Evolutionary conservation across 345 rosid genomes (phyloP).

Genomic region (Geranium rotundifolium): DNA sequence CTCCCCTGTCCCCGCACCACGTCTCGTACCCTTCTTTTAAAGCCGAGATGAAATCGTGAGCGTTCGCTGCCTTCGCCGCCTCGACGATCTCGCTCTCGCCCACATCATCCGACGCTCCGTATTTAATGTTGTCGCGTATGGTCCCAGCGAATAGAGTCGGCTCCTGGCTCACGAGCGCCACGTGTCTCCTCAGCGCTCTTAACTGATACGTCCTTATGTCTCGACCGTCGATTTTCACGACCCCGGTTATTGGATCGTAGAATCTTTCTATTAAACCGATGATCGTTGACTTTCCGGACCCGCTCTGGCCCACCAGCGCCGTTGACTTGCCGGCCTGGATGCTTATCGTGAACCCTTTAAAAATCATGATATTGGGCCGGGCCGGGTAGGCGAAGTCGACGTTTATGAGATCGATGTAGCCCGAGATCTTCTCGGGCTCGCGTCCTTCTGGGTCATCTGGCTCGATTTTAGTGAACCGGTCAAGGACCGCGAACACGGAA

Average conservation of each 20-base stretch:
- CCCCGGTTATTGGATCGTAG: constrained; percentile 49
- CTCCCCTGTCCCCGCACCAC: constrained; percentile 49
- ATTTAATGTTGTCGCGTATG: constrained; percentile 47
- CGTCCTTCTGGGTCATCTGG: constrained; percentile 43
- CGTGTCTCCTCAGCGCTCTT: constrained; percentile 42
- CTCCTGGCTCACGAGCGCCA: constrained; percentile 73
- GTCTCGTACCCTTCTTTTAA: constrained; percentile 51
- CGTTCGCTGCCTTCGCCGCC: constrained; percentile 54
- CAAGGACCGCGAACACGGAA: constrained; percentile 45
- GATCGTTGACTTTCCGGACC: constrained; percentile 69
- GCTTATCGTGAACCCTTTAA: constrained; percentile 36
- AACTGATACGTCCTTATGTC: constrained; percentile 43
- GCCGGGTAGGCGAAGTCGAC: constrained; percentile 60
- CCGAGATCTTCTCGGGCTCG: constrained; percentile 26
- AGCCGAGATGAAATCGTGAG: constrained; percentile 51
- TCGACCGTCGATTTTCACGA: constrained; percentile 39
- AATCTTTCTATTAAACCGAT: constrained; percentile 57
- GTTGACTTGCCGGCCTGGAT: constrained; percentile 60
- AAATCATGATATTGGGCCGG: constrained; percentile 37
- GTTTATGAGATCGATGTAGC: constrained; percentile 31
- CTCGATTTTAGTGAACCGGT: constrained; percentile 40
- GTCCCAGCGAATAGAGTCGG: constrained; percentile 56
- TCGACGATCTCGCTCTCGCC: constrained; percentile 38
- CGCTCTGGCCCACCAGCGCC: constrained; percentile 70
- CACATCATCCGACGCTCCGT: constrained; percentile 26